A percentile compares a stretch with the other conserved stretches of the same genome.
Evolutionary conservation across 257 asterid species (phyloP).

Genomic region (Nicotiana otophora): DNA sequence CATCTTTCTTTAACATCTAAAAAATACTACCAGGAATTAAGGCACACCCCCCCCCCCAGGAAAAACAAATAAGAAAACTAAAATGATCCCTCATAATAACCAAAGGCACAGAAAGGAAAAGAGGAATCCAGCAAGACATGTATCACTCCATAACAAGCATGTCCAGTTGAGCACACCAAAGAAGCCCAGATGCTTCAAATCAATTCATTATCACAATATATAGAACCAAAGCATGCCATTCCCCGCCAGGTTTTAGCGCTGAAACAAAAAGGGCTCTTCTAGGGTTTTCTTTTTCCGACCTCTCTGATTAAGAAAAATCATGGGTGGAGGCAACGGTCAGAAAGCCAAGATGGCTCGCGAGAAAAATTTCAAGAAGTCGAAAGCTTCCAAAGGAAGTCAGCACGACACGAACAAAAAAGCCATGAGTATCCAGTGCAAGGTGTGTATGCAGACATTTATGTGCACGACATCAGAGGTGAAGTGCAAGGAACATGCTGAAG

Average conservation of each 20-base stretch:
- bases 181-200: slow-evolving; percentile 7
- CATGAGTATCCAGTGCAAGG: slow-evolving; percentile 49
- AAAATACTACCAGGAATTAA: background rate
- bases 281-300: background rate
- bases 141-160: background rate
- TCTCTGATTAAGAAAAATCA: slow-evolving; percentile 8
- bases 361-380: slow-evolving; percentile 55
- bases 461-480: too few species aligned
- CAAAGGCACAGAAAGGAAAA: background rate
- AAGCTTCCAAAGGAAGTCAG: slow-evolving; percentile 59
- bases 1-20: background rate
- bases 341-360: slow-evolving; percentile 89
- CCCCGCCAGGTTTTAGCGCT: background rate
- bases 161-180: background rate
- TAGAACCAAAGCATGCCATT: background rate
- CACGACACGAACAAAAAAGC: slow-evolving; percentile 90
- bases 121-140: background rate
- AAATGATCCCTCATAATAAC: background rate
- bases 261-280: background rate
- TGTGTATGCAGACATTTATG: too few species aligned
- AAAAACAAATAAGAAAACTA: background rate
- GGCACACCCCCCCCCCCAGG: background rate
- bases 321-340: slow-evolving; percentile 91
- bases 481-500: too few species aligned
- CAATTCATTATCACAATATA: background rate